These are phyloP conservation scores for Wallacemonas rigidus DNA, from an alignment of 208 protist species.

Conservation along the genomic window DNA sequence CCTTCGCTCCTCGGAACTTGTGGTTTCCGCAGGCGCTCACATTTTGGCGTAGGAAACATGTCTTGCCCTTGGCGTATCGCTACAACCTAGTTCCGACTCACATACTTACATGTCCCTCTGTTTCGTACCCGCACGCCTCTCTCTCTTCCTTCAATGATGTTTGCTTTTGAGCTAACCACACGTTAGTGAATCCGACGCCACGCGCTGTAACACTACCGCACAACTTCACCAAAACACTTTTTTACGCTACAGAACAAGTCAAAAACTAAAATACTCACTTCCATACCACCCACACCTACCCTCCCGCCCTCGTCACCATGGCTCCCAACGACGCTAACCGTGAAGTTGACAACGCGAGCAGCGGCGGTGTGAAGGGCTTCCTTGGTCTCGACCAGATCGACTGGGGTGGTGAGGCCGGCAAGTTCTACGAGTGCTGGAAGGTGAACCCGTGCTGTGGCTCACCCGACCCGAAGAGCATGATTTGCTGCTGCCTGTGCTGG, in stretches of 20 bases:
- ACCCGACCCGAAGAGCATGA: slow-evolving; percentile 38
- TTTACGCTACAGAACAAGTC: neutral
- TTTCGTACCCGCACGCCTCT: no score
- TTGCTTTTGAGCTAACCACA: no score
- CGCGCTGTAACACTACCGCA: neutral
- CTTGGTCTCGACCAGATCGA: slow-evolving; percentile 55
- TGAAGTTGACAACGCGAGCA: slow-evolving; percentile 18
- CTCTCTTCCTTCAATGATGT: no score
- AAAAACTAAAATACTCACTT: neutral
- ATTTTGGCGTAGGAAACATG: no score
- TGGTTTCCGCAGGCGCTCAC: no score
- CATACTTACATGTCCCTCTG: neutral
- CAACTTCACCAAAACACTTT: neutral
- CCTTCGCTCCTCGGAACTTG: no score
- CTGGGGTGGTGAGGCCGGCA: slow-evolving; percentile 55
- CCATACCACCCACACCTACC: no score
- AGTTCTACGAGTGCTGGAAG: slow-evolving; percentile 70
- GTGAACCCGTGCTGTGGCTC: slow-evolving; percentile 58
- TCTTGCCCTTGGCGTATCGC: no score
- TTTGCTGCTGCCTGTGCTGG: slow-evolving; percentile 55
- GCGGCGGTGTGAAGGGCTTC: slow-evolving; percentile 21
- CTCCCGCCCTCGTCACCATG: neutral
- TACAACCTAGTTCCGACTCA: neutral
- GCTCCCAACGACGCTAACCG: slow-evolving; percentile 20
- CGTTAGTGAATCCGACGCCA: no score